Conservation (phyloP, 176 grass and related monocot genomes). For the Microstegium vimineum region DNA sequence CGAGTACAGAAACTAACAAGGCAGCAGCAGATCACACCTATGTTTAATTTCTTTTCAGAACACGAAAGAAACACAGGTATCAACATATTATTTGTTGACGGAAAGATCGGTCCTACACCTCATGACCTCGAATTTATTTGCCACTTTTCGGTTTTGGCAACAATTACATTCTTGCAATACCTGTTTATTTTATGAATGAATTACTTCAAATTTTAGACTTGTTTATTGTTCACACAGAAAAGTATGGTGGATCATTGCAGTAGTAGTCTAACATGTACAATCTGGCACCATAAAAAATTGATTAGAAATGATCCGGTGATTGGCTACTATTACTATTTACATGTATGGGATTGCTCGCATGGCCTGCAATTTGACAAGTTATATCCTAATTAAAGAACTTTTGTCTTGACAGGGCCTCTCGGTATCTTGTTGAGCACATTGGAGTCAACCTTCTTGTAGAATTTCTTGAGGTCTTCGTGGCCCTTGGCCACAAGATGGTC, state of each 20-base stretch:
- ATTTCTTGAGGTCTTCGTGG: slow-evolving; percentile 59
- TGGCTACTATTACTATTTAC: not conserved
- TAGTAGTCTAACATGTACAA: not conserved
- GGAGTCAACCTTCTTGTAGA: slow-evolving; percentile 70
- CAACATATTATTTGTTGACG: not conserved
- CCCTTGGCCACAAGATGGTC: slow-evolving; percentile 52
- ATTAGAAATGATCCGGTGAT: not conserved
- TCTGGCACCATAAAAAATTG: not conserved
- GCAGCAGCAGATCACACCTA: no score
- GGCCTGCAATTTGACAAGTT: not conserved
- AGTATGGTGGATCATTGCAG: not conserved
- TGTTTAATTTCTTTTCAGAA: no score
- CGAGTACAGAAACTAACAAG: no score
- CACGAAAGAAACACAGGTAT: no score
- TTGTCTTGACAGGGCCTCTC: slow-evolving; percentile 64
- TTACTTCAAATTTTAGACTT: not conserved
- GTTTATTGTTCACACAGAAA: not conserved
- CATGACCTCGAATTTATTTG: no score
- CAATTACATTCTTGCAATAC: not conserved
- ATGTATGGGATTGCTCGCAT: not conserved
- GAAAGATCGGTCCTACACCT: no score
- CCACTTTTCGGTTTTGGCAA: not conserved
- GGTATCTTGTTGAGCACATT: slow-evolving; percentile 88
- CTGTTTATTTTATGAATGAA: no score
- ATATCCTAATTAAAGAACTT: not conserved